These are phyloP conservation scores for Coniophora puteana DNA, from an alignment of 1,284 basidiomycete genomes.

Conservation along the genomic window DNA sequence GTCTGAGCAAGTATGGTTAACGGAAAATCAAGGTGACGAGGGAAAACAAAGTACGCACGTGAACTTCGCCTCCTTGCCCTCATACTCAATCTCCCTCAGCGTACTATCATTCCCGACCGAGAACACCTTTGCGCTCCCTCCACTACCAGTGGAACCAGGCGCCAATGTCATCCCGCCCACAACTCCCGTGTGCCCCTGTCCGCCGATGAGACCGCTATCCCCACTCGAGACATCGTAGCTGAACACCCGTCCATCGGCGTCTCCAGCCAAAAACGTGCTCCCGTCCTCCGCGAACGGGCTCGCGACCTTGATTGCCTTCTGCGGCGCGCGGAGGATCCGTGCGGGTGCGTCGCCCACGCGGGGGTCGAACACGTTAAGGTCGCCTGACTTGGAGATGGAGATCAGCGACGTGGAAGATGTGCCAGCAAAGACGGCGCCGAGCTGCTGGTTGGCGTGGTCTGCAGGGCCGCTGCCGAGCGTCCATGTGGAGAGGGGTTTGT, in stretches of 20 bases:
- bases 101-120: slow-evolving; percentile 81
- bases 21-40: background rate
- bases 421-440: slow-evolving; percentile 83
- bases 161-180: slow-evolving; percentile 67
- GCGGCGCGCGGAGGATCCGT: slow-evolving; percentile 72
- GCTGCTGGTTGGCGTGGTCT: slow-evolving; percentile 80
- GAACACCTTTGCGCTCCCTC: slow-evolving; percentile 39
- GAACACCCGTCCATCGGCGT: slow-evolving; percentile 80
- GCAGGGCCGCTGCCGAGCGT: slow-evolving; percentile 65
- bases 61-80: slow-evolving; percentile 37
- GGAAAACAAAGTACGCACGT: slow-evolving; percentile 40
- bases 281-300: slow-evolving; percentile 40
- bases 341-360: slow-evolving; percentile 56
- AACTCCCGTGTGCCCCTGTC: slow-evolving; percentile 68
- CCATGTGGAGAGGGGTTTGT: slow-evolving; percentile 67
- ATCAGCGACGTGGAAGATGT: slow-evolving; percentile 66
- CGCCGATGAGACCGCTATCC: slow-evolving; percentile 50
- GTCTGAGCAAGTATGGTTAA: slow-evolving; percentile 29
- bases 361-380: slow-evolving; percentile 80
- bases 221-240: slow-evolving; percentile 50
- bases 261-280: slow-evolving; percentile 76
- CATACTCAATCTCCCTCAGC: slow-evolving; percentile 60
- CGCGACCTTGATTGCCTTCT: slow-evolving; percentile 75
- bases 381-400: slow-evolving; percentile 83
- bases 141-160: slow-evolving; percentile 37